A percentile compares a stretch with the other conserved stretches of the same genome.
phyloP scores from a whole-genome alignment of 164 flowering plant genomes.

The Euptelea pleiosperma region DNA sequence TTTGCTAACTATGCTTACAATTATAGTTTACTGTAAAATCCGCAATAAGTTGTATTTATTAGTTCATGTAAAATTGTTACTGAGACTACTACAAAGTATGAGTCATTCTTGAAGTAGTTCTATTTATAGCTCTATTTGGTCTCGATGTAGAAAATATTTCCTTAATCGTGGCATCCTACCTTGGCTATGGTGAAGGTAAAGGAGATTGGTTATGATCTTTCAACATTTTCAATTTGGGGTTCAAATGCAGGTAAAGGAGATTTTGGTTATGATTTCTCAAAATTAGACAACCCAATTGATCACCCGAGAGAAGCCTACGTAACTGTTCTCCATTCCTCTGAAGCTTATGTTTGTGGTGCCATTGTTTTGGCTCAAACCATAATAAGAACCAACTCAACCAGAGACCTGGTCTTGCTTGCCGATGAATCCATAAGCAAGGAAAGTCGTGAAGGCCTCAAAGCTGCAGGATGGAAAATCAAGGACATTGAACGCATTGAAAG shows the following conservation, averaged over 20 bases:
- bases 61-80: too few relatives aligned
- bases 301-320: too few relatives aligned
- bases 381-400: slow-evolving; percentile 40
- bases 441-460: slow-evolving; percentile 36
- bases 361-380: slow-evolving; percentile 76
- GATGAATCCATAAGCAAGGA: slow-evolving; percentile 35
- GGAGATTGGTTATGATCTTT: slow-evolving; percentile 10
- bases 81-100: too few relatives aligned
- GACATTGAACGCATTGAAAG: slow-evolving; percentile 45
- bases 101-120: too few relatives aligned
- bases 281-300: not conserved
- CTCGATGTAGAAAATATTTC: too few relatives aligned
- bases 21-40: too few relatives aligned
- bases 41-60: too few relatives aligned
- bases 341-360: slow-evolving; percentile 70
- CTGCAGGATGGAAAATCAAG: slow-evolving; percentile 69
- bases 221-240: too few relatives aligned
- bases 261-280: slow-evolving; percentile 5
- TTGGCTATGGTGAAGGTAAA: slow-evolving; percentile 18
- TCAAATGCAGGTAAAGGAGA: slow-evolving; percentile 20
- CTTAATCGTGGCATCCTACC: too few relatives aligned
- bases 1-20: too few relatives aligned
- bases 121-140: too few relatives aligned
- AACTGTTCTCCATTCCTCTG: slow-evolving; percentile 72
- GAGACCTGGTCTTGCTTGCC: slow-evolving; percentile 61